Evolutionary conservation across 1,139 yeast species (phyloP).

Genomic region (Taphrina confusa): DNA sequence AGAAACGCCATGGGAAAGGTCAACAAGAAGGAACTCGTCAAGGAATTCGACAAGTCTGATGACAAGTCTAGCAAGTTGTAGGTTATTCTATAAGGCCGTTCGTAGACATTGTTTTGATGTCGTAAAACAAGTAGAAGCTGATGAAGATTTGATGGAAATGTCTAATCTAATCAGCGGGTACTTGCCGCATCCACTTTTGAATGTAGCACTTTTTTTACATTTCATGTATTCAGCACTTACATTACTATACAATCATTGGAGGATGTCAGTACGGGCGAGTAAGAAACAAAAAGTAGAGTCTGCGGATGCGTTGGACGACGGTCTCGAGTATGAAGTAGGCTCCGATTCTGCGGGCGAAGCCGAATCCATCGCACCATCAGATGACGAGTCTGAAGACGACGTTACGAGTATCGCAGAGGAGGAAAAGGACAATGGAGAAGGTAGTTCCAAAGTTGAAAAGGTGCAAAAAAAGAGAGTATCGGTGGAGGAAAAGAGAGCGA

Average conservation of each 20-base stretch:
- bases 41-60: conserved; percentile 37
- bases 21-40: conserved; percentile 45
- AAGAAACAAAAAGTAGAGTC: conserved; percentile 18
- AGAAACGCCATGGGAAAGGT: conserved; percentile 48
- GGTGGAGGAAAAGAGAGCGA: conserved; percentile 13
- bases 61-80: conserved; percentile 14
- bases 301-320: conserved; percentile 29
- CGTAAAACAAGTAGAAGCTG: not conserved
- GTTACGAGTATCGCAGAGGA: not conserved
- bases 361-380: conserved; percentile 9
- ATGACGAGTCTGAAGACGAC: not conserved
- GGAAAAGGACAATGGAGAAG: not conserved
- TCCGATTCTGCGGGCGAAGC: conserved; percentile 27
- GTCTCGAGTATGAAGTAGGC: conserved; percentile 28
- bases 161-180: conserved; percentile 7
- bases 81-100: not conserved
- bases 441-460: not conserved
- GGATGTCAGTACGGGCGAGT: not conserved
- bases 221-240: too few species aligned
- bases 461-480: not conserved
- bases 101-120: not conserved
- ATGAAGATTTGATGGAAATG: not conserved
- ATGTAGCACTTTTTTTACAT: too few species aligned
- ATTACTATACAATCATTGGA: too few species aligned
- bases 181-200: too few species aligned